Evolutionary conservation across 1,284 basidiomycete genomes (phyloP).

Genomic region (Sanghuangporus sanghuang): DNA sequence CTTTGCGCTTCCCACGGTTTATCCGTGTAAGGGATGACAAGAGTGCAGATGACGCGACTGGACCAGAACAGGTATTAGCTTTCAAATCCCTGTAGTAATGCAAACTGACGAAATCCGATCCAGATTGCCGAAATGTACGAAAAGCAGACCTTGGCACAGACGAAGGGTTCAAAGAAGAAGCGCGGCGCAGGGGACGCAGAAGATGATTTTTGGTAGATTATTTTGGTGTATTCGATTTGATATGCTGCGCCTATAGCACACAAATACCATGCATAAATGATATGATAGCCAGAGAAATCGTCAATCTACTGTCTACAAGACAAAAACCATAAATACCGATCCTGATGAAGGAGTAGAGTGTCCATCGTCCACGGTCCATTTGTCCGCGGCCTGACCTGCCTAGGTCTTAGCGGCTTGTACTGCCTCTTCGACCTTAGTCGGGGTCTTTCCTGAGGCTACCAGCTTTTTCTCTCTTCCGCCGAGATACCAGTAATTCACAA

Average conservation of each 20-base stretch:
- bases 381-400: constrained; percentile 11
- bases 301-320: constrained; percentile 2
- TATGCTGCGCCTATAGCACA: not conserved
- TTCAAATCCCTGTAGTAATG: constrained; percentile 17
- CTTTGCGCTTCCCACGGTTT: constrained; percentile 94
- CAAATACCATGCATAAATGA: not conserved
- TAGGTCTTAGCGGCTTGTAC: constrained; percentile 30
- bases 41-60: constrained; percentile 84
- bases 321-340: constrained; percentile 4
- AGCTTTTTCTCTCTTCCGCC: constrained; percentile 71
- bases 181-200: constrained; percentile 63
- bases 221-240: not conserved
- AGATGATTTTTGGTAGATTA: constrained; percentile 82
- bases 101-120: not conserved
- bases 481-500: constrained; percentile 84
- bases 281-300: not conserved
- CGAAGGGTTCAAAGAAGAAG: constrained; percentile 60
- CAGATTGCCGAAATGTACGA: constrained; percentile 96
- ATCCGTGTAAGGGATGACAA: constrained; percentile 93
- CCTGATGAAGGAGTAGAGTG: not conserved
- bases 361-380: constrained; percentile 10
- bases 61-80: constrained; percentile 74
- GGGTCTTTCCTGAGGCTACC: constrained; percentile 21
- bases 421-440: constrained; percentile 47
- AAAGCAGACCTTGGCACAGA: constrained; percentile 78